Evolutionary conservation across 1,284 basidiomycete genomes (phyloP), one percentile per base, ranked within the genome.

Genomic region (Apiotrichum siamense): DNA sequence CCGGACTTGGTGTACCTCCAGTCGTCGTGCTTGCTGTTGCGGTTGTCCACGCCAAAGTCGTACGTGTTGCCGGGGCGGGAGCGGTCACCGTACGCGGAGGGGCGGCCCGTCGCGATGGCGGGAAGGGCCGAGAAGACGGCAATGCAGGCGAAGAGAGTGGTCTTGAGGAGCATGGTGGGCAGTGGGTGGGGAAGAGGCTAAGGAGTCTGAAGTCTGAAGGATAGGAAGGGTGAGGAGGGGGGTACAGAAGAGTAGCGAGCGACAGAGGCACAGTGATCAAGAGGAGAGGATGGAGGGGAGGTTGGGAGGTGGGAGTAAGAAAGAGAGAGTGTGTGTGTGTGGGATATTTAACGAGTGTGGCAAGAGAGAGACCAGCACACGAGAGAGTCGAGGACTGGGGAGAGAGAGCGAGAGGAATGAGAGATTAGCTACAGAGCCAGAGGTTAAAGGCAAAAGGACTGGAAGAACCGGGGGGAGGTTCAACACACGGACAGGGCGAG

Each of bases 111-210:
- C 21, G 47, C 47, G 47, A 54, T 58, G 26, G 43, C 24, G 47
- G 52, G 49, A 38, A 55, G 31, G 25, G 54, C 43, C 48, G 59
- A 47, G 36, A 62, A 54, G 25, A 51, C 48, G 27, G 54, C 36
- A 31, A 55, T 3, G 39, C 49, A 27, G 18, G 49, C 36, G 24
- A 35, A 27, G 35, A 54, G 23, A 37, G 40, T 40, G 27, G 48
- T 41, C 17, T 41, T 32, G 39, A 48, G 36, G 29, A 48, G 38
- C 39, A 40, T 47, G 23, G 31, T 40, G n/a, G n/a, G n/a, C n/a
- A n/a, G n/a, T n/a, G n/a, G 37, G 21, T 45, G 43, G 26, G 15
- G 44, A 38, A 24, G 44, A 17, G 26, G 20, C 35, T 37, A 12
- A 26, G 26, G 36, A n/a, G n/a, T n/a, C n/a, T n/a, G n/a, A n/a